Evolutionary conservation across 768 basidiomycete species (phyloP), one percentile per base, ranked within the genome.

Genomic region (Kwoniella shandongensis): DNA sequence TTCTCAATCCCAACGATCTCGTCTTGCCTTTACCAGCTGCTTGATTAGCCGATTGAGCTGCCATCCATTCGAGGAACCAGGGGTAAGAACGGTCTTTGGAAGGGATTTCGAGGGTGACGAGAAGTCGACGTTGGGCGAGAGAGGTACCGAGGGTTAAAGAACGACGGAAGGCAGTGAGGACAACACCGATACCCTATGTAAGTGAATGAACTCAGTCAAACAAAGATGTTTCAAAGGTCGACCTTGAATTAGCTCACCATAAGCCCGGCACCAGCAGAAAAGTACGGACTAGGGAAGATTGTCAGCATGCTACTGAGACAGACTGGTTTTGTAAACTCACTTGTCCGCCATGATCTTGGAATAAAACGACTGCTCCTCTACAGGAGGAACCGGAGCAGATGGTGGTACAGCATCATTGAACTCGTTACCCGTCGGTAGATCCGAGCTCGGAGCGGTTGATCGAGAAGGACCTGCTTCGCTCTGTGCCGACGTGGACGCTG

Each of bases 61-160:
- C 84, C 88, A 98, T 89, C 94, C 96, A 99, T 47, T 87, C 81
- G 39, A 99, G 84, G 76, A 98, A 93, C 92, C 96, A 98, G 44
- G 90, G 88, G 76, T 98, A 98, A 8, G 93, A 81, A 35, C 83
- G 87, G 76, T 99, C 96, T 72, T 91, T 92, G 73, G 92, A 94
- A 60, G 89, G 91, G 66, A 99, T 91, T 79, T 99, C 96, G 50
- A 98, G 83, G 13, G 91, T 87, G 35, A 98, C 92, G 50, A 98
- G 86, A 81, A 99, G 83, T 38, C 94, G 85, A 29, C 96, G 82
- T 46, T 88, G 90, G 50, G 93, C 84, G 38, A 88, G 82, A 6
- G 83, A 84, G 4, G 87, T 83, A 25, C 85, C 88, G 18, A 88
- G 77, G 5, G 86, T 81, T 7, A 85, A 68, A 48, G 85, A 84